Conservation (phyloP, 768 basidiomycete genomes). For the Hypsizygus marmoreus region DNA sequence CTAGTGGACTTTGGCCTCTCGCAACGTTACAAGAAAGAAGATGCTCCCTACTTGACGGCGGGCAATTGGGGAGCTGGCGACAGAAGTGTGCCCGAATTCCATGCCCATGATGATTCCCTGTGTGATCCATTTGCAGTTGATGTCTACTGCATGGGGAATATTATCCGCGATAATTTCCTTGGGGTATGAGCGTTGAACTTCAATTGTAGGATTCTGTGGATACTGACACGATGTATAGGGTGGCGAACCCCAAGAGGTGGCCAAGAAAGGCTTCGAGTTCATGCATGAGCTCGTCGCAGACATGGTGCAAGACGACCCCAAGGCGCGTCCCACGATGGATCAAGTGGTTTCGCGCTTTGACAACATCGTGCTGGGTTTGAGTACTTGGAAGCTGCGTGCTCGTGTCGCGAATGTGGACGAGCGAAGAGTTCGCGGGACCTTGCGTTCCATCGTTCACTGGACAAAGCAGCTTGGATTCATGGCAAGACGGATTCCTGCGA, state of each 20-base stretch:
- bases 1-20: conserved; percentile 28
- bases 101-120: conserved; percentile 11
- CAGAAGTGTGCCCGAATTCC: conserved; percentile 35
- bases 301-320: conserved; percentile 39
- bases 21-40: conserved; percentile 11
- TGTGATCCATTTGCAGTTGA: conserved; percentile 32
- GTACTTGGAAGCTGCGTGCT: conserved; percentile 3
- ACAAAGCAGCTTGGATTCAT: conserved; percentile 2
- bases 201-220: not conserved
- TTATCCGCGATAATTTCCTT: conserved; percentile 25
- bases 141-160: conserved; percentile 34
- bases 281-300: conserved; percentile 31
- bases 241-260: not conserved
- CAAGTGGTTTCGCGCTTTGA: conserved; percentile 33
- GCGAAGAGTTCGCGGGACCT: not conserved
- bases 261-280: conserved; percentile 25
- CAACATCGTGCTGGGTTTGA: conserved; percentile 7
- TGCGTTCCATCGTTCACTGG: conserved; percentile 4
- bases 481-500: not conserved
- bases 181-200: conserved; percentile 22
- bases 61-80: conserved; percentile 25
- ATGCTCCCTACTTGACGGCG: conserved; percentile 10
- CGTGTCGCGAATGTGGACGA: not conserved
- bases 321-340: conserved; percentile 39
- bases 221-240: not conserved